Evolutionary conservation across 2,329 filamentous ascomycete species (phyloP).

Genomic region (Nannizziopsis barbatae): DNA sequence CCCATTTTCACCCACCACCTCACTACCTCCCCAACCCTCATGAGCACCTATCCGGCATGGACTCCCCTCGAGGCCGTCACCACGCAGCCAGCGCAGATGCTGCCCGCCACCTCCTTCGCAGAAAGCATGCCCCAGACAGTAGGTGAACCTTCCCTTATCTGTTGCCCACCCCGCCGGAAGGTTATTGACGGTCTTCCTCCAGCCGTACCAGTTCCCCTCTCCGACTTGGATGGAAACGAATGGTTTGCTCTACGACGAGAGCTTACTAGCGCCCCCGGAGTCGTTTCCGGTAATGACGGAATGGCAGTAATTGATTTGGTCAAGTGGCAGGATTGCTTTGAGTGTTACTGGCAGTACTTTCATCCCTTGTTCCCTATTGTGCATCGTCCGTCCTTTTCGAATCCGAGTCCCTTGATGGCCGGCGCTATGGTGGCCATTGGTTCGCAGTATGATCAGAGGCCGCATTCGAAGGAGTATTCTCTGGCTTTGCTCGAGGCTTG

Average conservation of each 20-base stretch:
- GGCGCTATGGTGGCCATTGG: conserved; percentile 29
- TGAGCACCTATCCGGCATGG: conserved; percentile 26
- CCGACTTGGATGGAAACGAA: conserved; percentile 31
- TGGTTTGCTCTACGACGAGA: conserved; percentile 30
- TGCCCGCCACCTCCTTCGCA: conserved; percentile 25
- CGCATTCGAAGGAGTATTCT: conserved; percentile 27
- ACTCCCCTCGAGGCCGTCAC: conserved; percentile 23
- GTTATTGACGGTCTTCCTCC: conserved; percentile 4
- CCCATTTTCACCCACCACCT: conserved; percentile 23
- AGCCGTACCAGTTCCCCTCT: conserved; percentile 32
- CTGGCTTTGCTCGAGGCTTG: conserved; percentile 26
- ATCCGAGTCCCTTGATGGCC: conserved; percentile 24
- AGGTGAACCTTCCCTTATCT: conserved; percentile 31
- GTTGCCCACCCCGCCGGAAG: conserved; percentile 18
- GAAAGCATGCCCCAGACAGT: conserved; percentile 30
- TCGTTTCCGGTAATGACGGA: conserved; percentile 25
- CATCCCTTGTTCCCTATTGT: conserved; percentile 28
- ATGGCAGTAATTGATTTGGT: conserved; percentile 29
- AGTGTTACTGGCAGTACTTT: conserved; percentile 29
- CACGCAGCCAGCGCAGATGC: conserved; percentile 24
- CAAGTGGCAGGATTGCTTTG: conserved; percentile 27
- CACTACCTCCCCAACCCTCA: conserved; percentile 27
- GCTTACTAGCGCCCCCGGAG: conserved; percentile 25
- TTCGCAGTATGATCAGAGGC: conserved; percentile 26
- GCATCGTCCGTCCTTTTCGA: conserved; percentile 25